Conservation (phyloP, 1,284 basidiomycete genomes). For the Cryptococcus wingfieldii region DNA sequence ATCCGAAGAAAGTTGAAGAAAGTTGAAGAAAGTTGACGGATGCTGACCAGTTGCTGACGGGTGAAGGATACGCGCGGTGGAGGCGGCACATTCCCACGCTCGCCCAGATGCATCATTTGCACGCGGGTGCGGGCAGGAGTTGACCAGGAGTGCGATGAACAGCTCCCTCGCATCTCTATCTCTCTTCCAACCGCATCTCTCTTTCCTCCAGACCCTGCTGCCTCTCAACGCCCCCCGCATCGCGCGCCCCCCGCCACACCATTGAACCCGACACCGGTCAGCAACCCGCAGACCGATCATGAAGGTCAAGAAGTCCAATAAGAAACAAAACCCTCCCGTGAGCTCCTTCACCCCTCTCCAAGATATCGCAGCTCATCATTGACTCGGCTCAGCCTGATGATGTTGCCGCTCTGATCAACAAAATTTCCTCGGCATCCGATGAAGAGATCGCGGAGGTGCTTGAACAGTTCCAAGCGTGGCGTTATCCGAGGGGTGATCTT, state of each 20-base stretch:
- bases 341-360: slow-evolving; percentile 3
- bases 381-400: slow-evolving; percentile 25
- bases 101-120: too few relatives aligned
- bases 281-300: slow-evolving; percentile 13
- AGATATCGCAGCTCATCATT: neutral
- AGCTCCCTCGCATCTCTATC: neutral
- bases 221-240: neutral
- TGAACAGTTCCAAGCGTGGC: slow-evolving; percentile 57
- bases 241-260: neutral
- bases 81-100: too few relatives aligned
- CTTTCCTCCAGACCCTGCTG: neutral
- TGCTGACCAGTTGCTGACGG: too few relatives aligned
- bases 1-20: too few relatives aligned
- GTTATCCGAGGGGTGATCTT: slow-evolving; percentile 93
- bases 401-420: slow-evolving; percentile 33
- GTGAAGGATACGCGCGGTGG: too few relatives aligned
- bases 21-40: too few relatives aligned
- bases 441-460: slow-evolving; percentile 26
- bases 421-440: slow-evolving; percentile 24
- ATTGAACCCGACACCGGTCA: neutral
- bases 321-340: slow-evolving; percentile 35
- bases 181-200: neutral
- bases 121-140: too few relatives aligned
- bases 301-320: slow-evolving; percentile 40
- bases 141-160: too few relatives aligned